Conservation (phyloP, 257 asterid genomes). For the Fraxinus americana region DNA sequence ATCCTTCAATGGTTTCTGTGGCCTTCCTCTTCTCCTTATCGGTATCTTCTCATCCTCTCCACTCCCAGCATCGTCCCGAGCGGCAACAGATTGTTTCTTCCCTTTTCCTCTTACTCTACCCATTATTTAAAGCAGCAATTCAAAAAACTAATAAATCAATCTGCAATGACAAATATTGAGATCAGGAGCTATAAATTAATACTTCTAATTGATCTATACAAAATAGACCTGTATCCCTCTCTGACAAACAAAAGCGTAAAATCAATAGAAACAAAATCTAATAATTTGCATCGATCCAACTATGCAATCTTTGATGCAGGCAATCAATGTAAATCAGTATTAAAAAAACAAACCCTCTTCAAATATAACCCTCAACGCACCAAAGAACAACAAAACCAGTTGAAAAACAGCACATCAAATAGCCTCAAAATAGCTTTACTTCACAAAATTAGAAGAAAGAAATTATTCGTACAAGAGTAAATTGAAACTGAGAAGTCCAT, state of each 20-base stretch:
- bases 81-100: conserved; percentile 52
- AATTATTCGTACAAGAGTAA: conserved; percentile 14
- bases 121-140: conserved; percentile 43
- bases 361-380: background rate
- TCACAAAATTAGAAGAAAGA: conserved; percentile 23
- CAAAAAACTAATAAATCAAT: conserved; percentile 21
- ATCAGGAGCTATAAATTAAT: conserved; percentile 4
- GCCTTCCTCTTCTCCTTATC: conserved; percentile 76
- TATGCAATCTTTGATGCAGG: conserved; percentile 3
- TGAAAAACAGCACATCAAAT: conserved; percentile 15
- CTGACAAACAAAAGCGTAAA: conserved; percentile 10
- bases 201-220: conserved; percentile 1
- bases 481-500: conserved; percentile 13
- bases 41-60: conserved; percentile 79
- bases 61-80: conserved; percentile 54
- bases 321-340: conserved; percentile 14
- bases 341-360: conserved; percentile 18
- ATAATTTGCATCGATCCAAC: background rate
- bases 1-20: conserved; percentile 57
- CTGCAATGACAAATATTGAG: conserved; percentile 39
- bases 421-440: conserved; percentile 12
- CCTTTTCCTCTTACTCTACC: conserved; percentile 86
- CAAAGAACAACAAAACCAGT: conserved; percentile 20
- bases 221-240: background rate
- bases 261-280: conserved; percentile 4